Evolutionary conservation across 371 early-diverging fungal species (phyloP).

Genomic region (Coemansia sp.): DNA sequence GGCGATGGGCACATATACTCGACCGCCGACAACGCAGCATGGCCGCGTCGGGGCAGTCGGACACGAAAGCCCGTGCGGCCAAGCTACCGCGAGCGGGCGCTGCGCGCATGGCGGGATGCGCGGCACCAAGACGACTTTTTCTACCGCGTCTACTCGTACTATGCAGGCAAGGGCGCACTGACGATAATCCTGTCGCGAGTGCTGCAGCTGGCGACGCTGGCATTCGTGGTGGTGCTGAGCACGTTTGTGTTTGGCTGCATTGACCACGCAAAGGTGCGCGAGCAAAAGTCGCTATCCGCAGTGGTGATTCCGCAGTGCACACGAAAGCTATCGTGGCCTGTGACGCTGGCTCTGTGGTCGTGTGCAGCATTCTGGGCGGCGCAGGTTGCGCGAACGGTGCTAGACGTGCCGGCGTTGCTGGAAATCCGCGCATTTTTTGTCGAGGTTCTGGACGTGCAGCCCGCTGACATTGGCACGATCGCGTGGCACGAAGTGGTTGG

Average conservation of each 20-base stretch:
- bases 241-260: slow-evolving; percentile 88
- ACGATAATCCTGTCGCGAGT: slow-evolving; percentile 71
- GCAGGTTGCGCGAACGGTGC: slow-evolving; percentile 65
- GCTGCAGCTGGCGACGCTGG: slow-evolving; percentile 71
- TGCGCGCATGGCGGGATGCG: slow-evolving; percentile 82
- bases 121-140: slow-evolving; percentile 81
- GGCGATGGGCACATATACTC: slow-evolving; percentile 31
- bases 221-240: slow-evolving; percentile 84
- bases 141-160: slow-evolving; percentile 78
- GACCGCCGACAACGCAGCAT: slow-evolving; percentile 8
- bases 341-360: slow-evolving; percentile 54
- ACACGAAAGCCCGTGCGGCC: slow-evolving; percentile 6
- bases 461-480: slow-evolving; percentile 76
- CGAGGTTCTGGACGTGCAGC: slow-evolving; percentile 73
- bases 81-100: slow-evolving; percentile 63
- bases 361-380: slow-evolving; percentile 74
- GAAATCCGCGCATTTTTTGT: slow-evolving; percentile 87
- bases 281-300: slow-evolving; percentile 64
- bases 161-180: slow-evolving; percentile 74
- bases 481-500: slow-evolving; percentile 76
- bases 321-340: slow-evolving; percentile 28
- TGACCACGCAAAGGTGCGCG: slow-evolving; percentile 75
- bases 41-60: slow-evolving; percentile 22
- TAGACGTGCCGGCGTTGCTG: slow-evolving; percentile 68
- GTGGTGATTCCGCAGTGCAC: slow-evolving; percentile 78